Base-by-base conservation (phyloP, 805 yeast genomes). In the Candida sithepensis region DNA sequence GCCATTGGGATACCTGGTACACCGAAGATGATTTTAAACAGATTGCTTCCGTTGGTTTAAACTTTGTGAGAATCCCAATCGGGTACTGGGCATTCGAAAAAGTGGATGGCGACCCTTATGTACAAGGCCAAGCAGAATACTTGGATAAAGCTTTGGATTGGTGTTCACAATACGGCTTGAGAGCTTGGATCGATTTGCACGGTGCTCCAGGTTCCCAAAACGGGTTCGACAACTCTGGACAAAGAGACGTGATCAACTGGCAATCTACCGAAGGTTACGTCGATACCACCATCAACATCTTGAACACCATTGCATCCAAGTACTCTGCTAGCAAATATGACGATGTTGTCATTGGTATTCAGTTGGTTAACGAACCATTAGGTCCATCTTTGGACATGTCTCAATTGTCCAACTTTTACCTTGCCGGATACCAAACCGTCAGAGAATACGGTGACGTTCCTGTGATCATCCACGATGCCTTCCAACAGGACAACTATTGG, bases 201-300 rank as follows among this genome's bases (percentile, higher is more conserved):
- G 97, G 97, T 52, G 96, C 86, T n/a, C 95, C 96, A 30, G 97
- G 97, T 20, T 86, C 96, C 20, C 98, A 91, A 67, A 91, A 91
- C 64, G 97, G 97, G 13, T 92, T 89, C 61, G 98, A 91, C 67
- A 91, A 91, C 72, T 88, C 96, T 8, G 98, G 98, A 23, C 70
- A 79, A 52, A 78, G 96, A 59, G 97, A 85, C 61, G 36, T 58
- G 2, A 19, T 73, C 42, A 66, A 65, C 2, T 89, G 86, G 80
- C 85, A 76, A 59, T 61, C 74, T 40, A 74, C 71, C 30, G 72
- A 75, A 48, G 63, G 57, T 18, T 54, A 63, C 43, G 68, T 76
- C 40, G 66, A 73, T 28, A 56, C 78, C 16, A 84, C 96, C 1
- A 59, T 78, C 43, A 63, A 72, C 5, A 88, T 82, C 2, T 66